phyloP scores from a whole-genome alignment of 176 grass and related monocot genomes.

The Musa itinerans region DNA sequence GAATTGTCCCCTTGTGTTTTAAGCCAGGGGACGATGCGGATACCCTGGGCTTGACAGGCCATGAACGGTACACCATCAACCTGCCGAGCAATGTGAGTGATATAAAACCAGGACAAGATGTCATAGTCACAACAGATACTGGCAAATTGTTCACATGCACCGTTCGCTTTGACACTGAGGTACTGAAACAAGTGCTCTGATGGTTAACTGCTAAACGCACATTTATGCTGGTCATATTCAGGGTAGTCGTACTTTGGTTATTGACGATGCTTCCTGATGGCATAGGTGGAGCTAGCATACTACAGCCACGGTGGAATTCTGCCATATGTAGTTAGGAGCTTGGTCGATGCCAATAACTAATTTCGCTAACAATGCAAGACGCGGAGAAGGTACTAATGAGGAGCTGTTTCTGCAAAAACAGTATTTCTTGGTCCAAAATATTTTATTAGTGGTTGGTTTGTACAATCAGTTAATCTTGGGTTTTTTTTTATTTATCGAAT shows the following conservation, averaged over 20 bases:
- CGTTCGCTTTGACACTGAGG: slow-evolving; percentile 85
- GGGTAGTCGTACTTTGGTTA: background rate
- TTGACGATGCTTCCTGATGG: background rate
- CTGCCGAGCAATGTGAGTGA: slow-evolving; percentile 56
- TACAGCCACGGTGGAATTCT: slow-evolving; percentile 83
- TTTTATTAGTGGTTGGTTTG: too few species aligned
- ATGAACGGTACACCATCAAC: slow-evolving; percentile 70
- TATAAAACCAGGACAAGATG: slow-evolving; percentile 79
- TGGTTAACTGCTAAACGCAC: background rate
- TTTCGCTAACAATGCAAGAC: background rate
- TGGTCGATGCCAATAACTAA: slow-evolving; percentile 43
- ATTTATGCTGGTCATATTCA: background rate
- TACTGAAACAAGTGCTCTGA: slow-evolving; percentile 8
- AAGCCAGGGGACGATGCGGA: slow-evolving; percentile 82
- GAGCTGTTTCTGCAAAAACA: too few species aligned
- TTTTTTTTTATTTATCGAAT: too few species aligned
- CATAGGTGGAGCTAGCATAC: slow-evolving; percentile 86
- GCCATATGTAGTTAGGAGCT: slow-evolving; percentile 69
- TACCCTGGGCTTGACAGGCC: slow-evolving; percentile 69
- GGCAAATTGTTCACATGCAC: slow-evolving; percentile 71
- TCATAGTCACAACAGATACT: slow-evolving; percentile 60
- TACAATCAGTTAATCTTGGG: too few species aligned
- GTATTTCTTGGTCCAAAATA: too few species aligned
- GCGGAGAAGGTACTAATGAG: too few species aligned
- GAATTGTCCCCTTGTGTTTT: slow-evolving; percentile 84